Evolutionary conservation across 1,139 yeast genomes (phyloP).

Genomic region (Taiozyma onychis): DNA sequence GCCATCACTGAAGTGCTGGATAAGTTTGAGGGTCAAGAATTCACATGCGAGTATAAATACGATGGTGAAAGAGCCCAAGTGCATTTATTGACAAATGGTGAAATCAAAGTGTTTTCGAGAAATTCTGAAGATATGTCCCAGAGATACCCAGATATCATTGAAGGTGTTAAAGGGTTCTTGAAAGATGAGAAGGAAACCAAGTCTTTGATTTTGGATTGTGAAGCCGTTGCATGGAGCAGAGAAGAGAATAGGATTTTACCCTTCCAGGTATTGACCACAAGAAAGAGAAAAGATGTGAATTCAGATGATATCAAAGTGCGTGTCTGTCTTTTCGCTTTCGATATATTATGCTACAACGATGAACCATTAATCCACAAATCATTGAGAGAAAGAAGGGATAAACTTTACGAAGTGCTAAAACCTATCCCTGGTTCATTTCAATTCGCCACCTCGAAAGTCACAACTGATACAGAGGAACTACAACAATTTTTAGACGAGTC

Average conservation of each 20-base stretch:
- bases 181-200: constrained; percentile 31
- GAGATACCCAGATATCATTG: constrained; percentile 84
- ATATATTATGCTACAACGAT: constrained; percentile 68
- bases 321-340: constrained; percentile 91
- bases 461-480: constrained; percentile 71
- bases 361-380: constrained; percentile 65
- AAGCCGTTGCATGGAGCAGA: constrained; percentile 98
- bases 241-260: constrained; percentile 73
- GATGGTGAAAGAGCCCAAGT: constrained; percentile 98
- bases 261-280: constrained; percentile 84
- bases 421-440: constrained; percentile 73
- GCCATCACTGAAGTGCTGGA: constrained; percentile 86
- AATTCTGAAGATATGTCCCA: constrained; percentile 97
- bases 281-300: constrained; percentile 90
- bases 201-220: constrained; percentile 82
- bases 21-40: constrained; percentile 75
- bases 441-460: constrained; percentile 71
- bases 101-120: constrained; percentile 77
- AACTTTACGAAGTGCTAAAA: constrained; percentile 50
- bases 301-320: constrained; percentile 83
- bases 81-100: constrained; percentile 65
- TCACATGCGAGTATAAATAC: constrained; percentile 94
- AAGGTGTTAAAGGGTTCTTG: constrained; percentile 59
- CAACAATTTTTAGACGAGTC: constrained; percentile 87
- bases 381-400: constrained; percentile 61